Base-by-base conservation (phyloP, 805 yeast genomes). In the Yarrowia osloensis region DNA sequence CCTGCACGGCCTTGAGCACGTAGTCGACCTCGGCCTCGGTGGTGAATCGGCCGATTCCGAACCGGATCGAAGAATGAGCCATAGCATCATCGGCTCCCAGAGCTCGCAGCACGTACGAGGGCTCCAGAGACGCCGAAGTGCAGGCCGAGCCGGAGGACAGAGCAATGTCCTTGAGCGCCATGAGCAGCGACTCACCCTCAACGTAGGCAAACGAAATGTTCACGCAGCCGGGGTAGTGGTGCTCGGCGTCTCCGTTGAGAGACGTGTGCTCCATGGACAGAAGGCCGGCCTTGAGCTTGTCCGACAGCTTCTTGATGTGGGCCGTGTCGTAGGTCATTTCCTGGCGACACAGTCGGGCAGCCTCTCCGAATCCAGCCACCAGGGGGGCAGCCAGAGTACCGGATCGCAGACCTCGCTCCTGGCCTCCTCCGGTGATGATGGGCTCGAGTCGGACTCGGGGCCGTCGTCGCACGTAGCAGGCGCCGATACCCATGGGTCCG, bases 401-500 rank as follows among this genome's bases (percentile, higher is more conserved):
- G 5, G 97, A 90, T 80, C 99, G 85, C 74, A 95, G 82, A 68
- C 99, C 99, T 81, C 99, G 89, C 81, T 95, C 99, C 81, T 95
- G 99, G 65, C 99, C 99, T 80, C 99, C 99, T 71, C 99, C 99
- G 69, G 92, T 89, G 72, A 95, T 90, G 67, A 95, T 82, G 24
- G 99, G 97, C 71, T 93, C 98, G 69, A 95, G 77, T 84, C 99
- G 89, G 61, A 95, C 99, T 80, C 99, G 88, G 70, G 99, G 99
- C 79, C 99, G 88, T 84, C 99, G 90, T 80, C 99, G 88, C 44
- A 95, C 94, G 75, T 84, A 95, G 72, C 93, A 82, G 11, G 99
- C 99, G 74, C 99, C 99, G 69, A 92, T 85, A 70, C 99, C 99
- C 85, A 88, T 95, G 72, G 99, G 99, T 6, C 99, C 99, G 79